These are phyloP conservation scores for Castanea crenata DNA, from an alignment of 306 rosid genomes.

Conservation along the genomic window DNA sequence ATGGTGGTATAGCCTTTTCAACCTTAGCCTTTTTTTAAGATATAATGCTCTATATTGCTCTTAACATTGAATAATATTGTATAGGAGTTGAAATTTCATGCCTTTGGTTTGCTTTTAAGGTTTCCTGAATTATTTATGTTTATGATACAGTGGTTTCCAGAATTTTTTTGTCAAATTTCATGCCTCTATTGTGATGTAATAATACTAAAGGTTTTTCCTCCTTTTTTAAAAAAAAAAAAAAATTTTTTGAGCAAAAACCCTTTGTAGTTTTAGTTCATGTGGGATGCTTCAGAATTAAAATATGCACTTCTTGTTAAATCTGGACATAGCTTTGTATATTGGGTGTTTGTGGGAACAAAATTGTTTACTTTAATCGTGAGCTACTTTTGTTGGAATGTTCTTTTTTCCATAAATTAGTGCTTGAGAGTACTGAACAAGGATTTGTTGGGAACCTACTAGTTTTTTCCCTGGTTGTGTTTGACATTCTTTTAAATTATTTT, in stretches of 20 bases:
- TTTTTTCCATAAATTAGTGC: constrained; percentile 5
- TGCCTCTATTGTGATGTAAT: not conserved
- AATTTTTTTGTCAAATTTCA: too few species aligned
- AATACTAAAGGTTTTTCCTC: too few species aligned
- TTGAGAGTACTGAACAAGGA: not conserved
- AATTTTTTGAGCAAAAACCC: not conserved
- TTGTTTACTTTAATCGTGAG: constrained; percentile 19
- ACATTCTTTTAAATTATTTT: not conserved
- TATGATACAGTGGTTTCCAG: not conserved
- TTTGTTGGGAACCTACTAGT: not conserved
- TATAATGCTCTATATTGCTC: not conserved
- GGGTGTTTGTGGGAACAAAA: constrained; percentile 10
- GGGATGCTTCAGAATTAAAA: not conserved
- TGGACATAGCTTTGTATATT: not conserved
- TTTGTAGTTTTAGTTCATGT: not conserved
- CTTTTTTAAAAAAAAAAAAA: not conserved
- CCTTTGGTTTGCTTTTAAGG: not conserved
- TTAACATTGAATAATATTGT: not conserved
- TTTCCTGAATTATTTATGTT: not conserved
- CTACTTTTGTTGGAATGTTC: constrained; percentile 4
- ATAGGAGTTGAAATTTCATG: not conserved
- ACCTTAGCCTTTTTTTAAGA: not conserved
- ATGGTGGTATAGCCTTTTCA: constrained; percentile 34
- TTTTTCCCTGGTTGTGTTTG: not conserved
- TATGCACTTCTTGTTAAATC: too few species aligned